Base-by-base conservation (phyloP, 2,329 filamentous ascomycete genomes). In the Xylaria sp. region DNA sequence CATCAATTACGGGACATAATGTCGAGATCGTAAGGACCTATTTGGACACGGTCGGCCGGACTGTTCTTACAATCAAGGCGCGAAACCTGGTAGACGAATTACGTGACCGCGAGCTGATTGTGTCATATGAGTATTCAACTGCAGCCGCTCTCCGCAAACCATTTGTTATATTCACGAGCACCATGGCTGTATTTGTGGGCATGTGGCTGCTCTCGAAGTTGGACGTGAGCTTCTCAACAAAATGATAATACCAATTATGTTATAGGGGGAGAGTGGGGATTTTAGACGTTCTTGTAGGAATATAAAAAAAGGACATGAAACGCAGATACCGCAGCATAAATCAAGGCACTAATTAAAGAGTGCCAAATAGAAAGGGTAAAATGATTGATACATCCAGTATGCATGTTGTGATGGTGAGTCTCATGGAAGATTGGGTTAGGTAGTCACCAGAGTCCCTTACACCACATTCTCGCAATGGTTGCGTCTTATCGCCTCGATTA, bases 1-100 rank as follows among this genome's bases (percentile, higher is more conserved):
- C 84, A 6, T 83, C 86, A 45, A 84, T 96, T 64, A 83, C 89
- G 57, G 84, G 86, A 57, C 86, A 88, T 30, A 79, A 80, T 1
- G 78, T 89, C 20, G 87, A 86, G 71, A 81, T 91, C n/a, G 89
- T 96, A 82, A 91, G 90, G 80, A 97, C 94, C 0, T 99, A 94
- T 81, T 91, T 99, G 82, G 96, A 99, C 80, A 98, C 96, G 0
- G 76, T 95, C 36, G 96, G 96, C 69, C 92, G 96, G 71, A 97
- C 95, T 0, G 87, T 90, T 0, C 85, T 99, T 68, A 90, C 87
- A 59, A 85, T 99, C 76, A 92, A 91, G 69, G 93, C 93, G 8
- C 86, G 90, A 74, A 98, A 97, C 79, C 83, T 98, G 60, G 93
- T 97, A 1, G 96, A 99, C 74, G 96, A 98, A 73, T 89, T 94